These are phyloP conservation scores for Aspergillus pseudoterreus DNA, from an alignment of 2,329 filamentous ascomycete genomes.

Conservation along the genomic window DNA sequence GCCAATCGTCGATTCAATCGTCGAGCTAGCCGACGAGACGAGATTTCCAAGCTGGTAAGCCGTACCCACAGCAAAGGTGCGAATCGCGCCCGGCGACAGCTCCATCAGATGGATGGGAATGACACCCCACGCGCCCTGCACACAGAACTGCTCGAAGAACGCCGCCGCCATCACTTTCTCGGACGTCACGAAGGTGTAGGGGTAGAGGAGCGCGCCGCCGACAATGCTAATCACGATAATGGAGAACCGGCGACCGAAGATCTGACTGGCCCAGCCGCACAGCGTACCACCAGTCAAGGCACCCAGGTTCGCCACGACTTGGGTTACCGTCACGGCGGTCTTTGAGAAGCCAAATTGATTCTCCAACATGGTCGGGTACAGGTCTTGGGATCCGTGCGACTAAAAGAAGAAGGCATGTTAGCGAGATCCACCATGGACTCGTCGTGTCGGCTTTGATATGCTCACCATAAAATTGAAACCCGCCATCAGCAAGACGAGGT, in stretches of 20 bases:
- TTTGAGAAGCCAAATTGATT: constrained; percentile 56
- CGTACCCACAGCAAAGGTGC: constrained; percentile 62
- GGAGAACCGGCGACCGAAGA: constrained; percentile 64
- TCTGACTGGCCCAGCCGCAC: constrained; percentile 65
- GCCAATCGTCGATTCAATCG: constrained; percentile 72
- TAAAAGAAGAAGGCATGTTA: constrained; percentile 7
- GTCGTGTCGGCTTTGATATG: neutral
- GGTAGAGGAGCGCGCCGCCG: constrained; percentile 76
- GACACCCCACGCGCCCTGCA: constrained; percentile 73
- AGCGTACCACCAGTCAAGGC: constrained; percentile 65
- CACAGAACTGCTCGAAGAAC: constrained; percentile 79
- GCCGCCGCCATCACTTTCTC: constrained; percentile 69
- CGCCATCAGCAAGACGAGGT: constrained; percentile 82
- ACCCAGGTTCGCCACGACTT: constrained; percentile 69
- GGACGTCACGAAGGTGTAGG: constrained; percentile 68
- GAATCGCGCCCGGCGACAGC: constrained; percentile 56
- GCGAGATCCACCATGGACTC: neutral
- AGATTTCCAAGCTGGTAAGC: constrained; percentile 63
- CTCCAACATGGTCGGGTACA: constrained; percentile 58
- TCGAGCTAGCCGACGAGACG: constrained; percentile 60
- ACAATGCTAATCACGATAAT: constrained; percentile 62
- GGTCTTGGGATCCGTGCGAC: constrained; percentile 69
- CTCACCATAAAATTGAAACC: constrained; percentile 82
- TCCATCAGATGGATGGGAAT: constrained; percentile 69
- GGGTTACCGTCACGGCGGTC: constrained; percentile 63